phyloP scores from a whole-genome alignment of 2,329 filamentous ascomycete genomes.

The Colletotrichum sp. region DNA sequence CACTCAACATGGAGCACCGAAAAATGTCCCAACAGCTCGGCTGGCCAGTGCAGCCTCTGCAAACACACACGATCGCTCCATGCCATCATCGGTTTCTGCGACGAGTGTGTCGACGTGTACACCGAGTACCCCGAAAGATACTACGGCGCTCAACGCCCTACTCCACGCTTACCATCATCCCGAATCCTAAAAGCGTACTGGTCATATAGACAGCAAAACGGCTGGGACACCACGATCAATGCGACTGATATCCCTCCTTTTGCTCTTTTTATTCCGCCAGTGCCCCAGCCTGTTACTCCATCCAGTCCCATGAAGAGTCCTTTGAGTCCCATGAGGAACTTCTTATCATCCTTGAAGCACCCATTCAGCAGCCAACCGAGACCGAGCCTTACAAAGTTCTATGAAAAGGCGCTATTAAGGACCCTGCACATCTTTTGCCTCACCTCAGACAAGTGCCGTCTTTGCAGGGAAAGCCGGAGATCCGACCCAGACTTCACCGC shows the following conservation, averaged over 20 bases:
- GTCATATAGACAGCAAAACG: not conserved
- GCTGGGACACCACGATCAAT: not conserved
- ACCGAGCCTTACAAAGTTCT: not conserved
- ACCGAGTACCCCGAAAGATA: not conserved
- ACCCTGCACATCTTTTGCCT: not conserved
- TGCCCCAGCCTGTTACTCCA: not conserved
- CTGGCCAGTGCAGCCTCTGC: not conserved
- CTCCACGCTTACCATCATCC: not conserved
- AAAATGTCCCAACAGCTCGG: not conserved
- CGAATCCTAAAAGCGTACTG: not conserved
- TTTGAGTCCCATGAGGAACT: not conserved
- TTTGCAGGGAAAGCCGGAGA: not conserved
- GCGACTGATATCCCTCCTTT: not conserved
- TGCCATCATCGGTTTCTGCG: conserved; percentile 1
- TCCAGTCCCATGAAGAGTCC: not conserved
- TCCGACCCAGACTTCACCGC: not conserved
- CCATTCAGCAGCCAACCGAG: not conserved
- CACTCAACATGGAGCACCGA: not conserved
- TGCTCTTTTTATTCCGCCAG: not conserved
- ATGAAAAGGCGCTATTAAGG: not conserved
- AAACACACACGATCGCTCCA: not conserved
- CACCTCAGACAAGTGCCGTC: not conserved
- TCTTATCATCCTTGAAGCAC: not conserved
- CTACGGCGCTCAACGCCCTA: not conserved
- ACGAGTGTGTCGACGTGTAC: not conserved